These are phyloP conservation scores for Quercus mongolica DNA, from an alignment of 306 rosid genomes.

Conservation along the genomic window DNA sequence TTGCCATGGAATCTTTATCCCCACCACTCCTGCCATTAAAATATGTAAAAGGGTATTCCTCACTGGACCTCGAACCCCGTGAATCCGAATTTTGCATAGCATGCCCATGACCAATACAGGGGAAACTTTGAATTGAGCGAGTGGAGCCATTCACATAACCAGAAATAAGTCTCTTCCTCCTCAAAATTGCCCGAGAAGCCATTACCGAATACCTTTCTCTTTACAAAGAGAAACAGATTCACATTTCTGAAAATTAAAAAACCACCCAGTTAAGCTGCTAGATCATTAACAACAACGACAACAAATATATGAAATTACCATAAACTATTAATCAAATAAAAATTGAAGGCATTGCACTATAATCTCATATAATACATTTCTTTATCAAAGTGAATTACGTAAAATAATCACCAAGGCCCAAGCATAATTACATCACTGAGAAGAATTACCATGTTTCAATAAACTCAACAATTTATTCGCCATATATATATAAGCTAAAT, in stretches of 20 bases:
- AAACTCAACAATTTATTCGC: not conserved
- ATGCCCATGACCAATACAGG: slow-evolving; percentile 21
- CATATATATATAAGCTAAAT: too few species aligned
- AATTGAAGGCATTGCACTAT: not conserved
- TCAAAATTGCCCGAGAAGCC: slow-evolving; percentile 63
- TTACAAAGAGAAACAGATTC: slow-evolving; percentile 4
- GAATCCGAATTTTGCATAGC: slow-evolving; percentile 25
- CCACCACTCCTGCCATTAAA: not conserved
- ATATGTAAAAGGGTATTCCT: not conserved
- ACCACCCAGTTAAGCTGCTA: not conserved
- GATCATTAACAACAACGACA: not conserved
- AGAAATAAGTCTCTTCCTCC: slow-evolving; percentile 43
- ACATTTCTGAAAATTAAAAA: slow-evolving; percentile 15
- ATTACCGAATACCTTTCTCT: slow-evolving; percentile 23
- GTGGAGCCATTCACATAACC: slow-evolving; percentile 25
- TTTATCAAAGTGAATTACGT: not conserved
- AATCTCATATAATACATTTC: not conserved
- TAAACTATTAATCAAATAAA: not conserved
- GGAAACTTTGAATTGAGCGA: slow-evolving; percentile 34
- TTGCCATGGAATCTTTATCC: slow-evolving; percentile 7
- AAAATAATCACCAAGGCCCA: not conserved
- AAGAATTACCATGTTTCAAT: not conserved
- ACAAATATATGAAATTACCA: not conserved
- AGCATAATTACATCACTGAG: not conserved
- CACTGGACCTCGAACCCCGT: slow-evolving; percentile 2